Evolutionary conservation across 805 yeast genomes (phyloP), one percentile per base, ranked within the genome.

Genomic region (Saturnispora diversa): DNA sequence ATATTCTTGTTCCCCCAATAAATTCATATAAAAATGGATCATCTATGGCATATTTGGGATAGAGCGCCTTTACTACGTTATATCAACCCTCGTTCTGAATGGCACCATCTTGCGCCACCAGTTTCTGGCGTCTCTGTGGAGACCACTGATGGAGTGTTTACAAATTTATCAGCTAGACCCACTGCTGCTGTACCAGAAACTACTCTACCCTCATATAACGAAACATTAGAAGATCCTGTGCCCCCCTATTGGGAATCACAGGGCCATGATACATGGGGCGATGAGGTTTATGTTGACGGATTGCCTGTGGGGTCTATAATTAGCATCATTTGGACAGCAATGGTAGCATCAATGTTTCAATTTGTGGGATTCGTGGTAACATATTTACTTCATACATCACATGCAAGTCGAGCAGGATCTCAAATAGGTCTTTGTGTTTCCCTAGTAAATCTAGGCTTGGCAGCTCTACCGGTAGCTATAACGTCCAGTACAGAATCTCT

Each of bases 201-300:
- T 24, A 80, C 84, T 29, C 72, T 77, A 16, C 97, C 97, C 3
- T 70, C 94, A 1, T 92, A 92, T 62, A 96, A 85, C 42, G 97
- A 88, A 56, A 97, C 95, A 0, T 85, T 95, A 0, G 82, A 86
- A 3, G 98, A 92, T 57, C 75, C 92, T 12, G 77, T 94, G 0
- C 98, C 98, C 1, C 95, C 95, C 29, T 92, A 92, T 61, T 92
- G 97, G 94, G 98, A 92, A 60, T 76, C 88, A 6, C 75, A 92
- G 0, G 77, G 85, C 31, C 70, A 87, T 55, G 84, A 94, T 5
- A 86, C 80, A 7, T 80, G 75, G 51, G 42, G 37, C 6, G 97
- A 92, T 55, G 97, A 90, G 59, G 80, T 92, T 15, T 85, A 85
- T 60, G 86, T 92, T 24, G 95, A 90, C 50, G 97, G 97, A 0